phyloP scores from a whole-genome alignment of 1,139 yeast genomes.

The Pichia sp. region DNA sequence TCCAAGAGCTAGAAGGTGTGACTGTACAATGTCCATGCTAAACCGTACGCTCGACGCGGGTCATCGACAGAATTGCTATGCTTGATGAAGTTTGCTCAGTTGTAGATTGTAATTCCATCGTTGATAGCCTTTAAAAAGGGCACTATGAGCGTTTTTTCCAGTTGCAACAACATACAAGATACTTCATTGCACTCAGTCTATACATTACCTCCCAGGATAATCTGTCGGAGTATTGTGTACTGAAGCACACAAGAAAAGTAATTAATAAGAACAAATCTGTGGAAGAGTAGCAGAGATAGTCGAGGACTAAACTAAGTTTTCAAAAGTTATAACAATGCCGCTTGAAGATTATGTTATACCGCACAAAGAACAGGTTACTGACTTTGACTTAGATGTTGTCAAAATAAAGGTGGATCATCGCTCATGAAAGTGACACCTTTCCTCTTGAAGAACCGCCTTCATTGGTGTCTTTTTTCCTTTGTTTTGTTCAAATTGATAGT shows the following conservation, averaged over 20 bases:
- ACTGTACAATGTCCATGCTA: constrained; percentile 44
- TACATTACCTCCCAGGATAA: constrained; percentile 32
- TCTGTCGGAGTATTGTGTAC: constrained; percentile 31
- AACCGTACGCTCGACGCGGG: constrained; percentile 32
- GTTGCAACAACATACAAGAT: constrained; percentile 44
- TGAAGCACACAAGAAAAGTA: constrained; percentile 34
- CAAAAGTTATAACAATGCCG: too few relatives aligned
- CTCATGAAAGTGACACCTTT: too few relatives aligned
- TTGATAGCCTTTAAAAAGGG: constrained; percentile 42
- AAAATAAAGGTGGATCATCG: too few relatives aligned
- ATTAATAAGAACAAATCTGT: constrained; percentile 25
- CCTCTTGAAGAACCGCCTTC: too few relatives aligned
- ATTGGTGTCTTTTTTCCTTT: too few relatives aligned
- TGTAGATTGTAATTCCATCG: constrained; percentile 46
- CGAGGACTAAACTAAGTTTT: too few relatives aligned
- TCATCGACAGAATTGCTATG: constrained; percentile 19
- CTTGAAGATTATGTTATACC: too few relatives aligned
- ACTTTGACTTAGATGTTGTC: too few relatives aligned
- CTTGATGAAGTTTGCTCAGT: constrained; percentile 42
- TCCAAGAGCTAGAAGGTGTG: constrained; percentile 50
- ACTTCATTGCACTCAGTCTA: constrained; percentile 46
- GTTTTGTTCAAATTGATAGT: too few relatives aligned
- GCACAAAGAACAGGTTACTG: too few relatives aligned
- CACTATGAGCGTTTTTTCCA: constrained; percentile 50
- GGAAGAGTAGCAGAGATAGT: too few relatives aligned